Evolutionary conservation across 148 eudicot species (phyloP).

Genomic region (Amaranthus cruentus): DNA sequence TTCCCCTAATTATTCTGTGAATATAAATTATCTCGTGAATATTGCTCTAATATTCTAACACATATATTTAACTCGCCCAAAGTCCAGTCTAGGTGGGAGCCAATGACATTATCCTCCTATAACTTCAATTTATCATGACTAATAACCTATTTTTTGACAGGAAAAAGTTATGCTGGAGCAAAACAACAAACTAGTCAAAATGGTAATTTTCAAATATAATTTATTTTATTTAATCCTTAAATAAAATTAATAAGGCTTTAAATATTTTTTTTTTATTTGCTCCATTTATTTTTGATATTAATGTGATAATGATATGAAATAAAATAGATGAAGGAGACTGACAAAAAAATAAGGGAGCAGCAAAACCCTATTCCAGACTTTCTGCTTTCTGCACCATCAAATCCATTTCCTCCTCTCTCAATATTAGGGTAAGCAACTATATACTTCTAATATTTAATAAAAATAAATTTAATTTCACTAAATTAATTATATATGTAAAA

Average conservation of each 20-base stretch:
- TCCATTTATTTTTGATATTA: background rate
- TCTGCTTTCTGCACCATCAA: constrained; percentile 18
- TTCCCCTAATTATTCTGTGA: too few species aligned
- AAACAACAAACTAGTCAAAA: constrained; percentile 43
- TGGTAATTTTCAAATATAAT: constrained; percentile 26
- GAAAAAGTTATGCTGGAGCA: constrained; percentile 53
- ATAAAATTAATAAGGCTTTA: background rate
- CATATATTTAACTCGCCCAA: too few species aligned
- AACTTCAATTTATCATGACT: too few species aligned
- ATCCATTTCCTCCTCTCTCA: constrained; percentile 32
- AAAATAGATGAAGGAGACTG: constrained; percentile 47
- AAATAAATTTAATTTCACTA: too few species aligned
- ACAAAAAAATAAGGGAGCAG: constrained; percentile 27
- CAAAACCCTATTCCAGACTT: constrained; percentile 27
- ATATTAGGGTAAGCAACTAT: constrained; percentile 35
- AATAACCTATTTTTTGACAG: constrained; percentile 28
- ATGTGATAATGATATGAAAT: background rate
- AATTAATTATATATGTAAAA: too few species aligned
- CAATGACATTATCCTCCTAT: too few species aligned
- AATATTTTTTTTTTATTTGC: background rate
- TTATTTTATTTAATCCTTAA: background rate
- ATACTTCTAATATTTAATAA: background rate
- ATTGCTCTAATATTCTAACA: too few species aligned
- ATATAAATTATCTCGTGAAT: too few species aligned
- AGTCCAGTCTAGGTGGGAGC: too few species aligned